These are phyloP conservation scores for Acer campestre DNA, from an alignment of 345 rosid species.

Conservation along the genomic window DNA sequence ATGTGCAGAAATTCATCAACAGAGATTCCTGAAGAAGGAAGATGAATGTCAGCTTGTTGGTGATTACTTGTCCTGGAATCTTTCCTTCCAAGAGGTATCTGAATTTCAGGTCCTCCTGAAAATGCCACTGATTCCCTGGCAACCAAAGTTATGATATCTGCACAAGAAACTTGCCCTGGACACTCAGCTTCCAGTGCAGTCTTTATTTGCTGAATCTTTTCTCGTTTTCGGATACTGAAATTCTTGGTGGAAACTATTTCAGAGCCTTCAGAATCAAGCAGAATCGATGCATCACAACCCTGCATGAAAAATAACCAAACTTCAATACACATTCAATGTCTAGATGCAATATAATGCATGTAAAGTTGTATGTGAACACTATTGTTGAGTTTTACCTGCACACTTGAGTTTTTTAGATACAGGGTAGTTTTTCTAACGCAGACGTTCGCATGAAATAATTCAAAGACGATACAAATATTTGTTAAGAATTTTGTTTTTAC, in stretches of 20 bases:
- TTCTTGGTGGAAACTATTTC: slow-evolving; percentile 32
- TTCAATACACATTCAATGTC: no score
- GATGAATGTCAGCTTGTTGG: slow-evolving; percentile 25
- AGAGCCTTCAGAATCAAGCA: slow-evolving; percentile 20
- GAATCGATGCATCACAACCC: slow-evolving; percentile 48
- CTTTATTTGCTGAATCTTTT: slow-evolving; percentile 31
- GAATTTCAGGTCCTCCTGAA: slow-evolving; percentile 38
- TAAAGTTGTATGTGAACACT: no score
- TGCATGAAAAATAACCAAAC: neutral
- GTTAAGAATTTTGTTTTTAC: no score
- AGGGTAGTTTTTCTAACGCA: no score
- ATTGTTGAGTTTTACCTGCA: no score
- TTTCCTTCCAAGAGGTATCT: slow-evolving; percentile 41
- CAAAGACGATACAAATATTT: no score
- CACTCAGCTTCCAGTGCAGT: slow-evolving; percentile 21
- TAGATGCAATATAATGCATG: neutral
- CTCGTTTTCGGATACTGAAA: slow-evolving; percentile 34
- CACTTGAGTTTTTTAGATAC: no score
- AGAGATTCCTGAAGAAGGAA: slow-evolving; percentile 31
- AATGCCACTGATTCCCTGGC: slow-evolving; percentile 39
- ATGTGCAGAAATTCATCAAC: slow-evolving; percentile 30
- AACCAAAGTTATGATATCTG: slow-evolving; percentile 42
- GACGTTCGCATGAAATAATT: no score
- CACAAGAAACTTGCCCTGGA: slow-evolving; percentile 39
- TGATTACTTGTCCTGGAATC: slow-evolving; percentile 31